These are phyloP conservation scores for Vaccinium macrocarpon DNA, from an alignment of 148 eudicot species.

Conservation along the genomic window DNA sequence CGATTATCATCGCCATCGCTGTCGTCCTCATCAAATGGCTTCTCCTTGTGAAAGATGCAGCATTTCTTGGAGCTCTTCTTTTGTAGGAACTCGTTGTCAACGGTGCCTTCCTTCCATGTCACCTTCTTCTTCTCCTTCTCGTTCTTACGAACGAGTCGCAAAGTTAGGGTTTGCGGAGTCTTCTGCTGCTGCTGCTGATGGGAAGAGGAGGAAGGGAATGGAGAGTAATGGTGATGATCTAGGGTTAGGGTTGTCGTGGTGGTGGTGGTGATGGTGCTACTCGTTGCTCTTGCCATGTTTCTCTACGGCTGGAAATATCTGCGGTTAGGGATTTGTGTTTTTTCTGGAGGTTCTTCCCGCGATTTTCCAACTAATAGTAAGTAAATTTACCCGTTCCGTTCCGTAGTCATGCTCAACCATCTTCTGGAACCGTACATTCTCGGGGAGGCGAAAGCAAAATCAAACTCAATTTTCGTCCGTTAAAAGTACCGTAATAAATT, in stretches of 20 bases:
- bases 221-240: constrained; percentile 11
- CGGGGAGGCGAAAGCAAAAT: too few relatives aligned
- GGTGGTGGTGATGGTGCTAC: constrained; percentile 14
- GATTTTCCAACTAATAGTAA: not conserved
- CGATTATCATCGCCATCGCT: constrained; percentile 18
- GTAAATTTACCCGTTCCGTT: not conserved
- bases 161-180: constrained; percentile 51
- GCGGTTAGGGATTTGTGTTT: too few relatives aligned
- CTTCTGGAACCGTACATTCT: too few relatives aligned
- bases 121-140: constrained; percentile 75
- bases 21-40: constrained; percentile 80
- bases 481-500: too few relatives aligned
- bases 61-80: constrained; percentile 90
- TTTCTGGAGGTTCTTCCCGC: not conserved
- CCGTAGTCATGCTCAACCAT: too few relatives aligned
- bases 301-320: not conserved
- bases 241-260: constrained; percentile 28
- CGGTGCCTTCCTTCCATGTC: constrained; percentile 79
- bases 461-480: too few relatives aligned
- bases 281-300: constrained; percentile 18
- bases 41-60: constrained; percentile 81
- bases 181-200: not conserved
- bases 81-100: constrained; percentile 77
- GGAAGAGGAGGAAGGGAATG: constrained; percentile 15
- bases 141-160: constrained; percentile 54